Evolutionary conservation across 208 protist species (phyloP).

Genomic region (Angomonas ambiguus): DNA sequence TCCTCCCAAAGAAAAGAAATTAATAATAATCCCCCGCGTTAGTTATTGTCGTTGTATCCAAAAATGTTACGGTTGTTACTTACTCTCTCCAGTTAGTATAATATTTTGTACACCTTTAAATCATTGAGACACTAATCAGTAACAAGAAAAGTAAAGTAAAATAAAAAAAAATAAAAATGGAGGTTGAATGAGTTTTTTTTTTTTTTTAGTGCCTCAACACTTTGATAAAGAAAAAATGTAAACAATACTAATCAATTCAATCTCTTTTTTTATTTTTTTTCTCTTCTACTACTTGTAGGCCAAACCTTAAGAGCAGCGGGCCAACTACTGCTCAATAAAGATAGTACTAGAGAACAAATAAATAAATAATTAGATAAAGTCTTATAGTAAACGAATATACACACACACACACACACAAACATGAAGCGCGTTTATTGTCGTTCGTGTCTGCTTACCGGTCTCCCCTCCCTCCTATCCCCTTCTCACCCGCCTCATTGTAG

Average conservation of each 20-base stretch:
- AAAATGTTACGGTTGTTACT: not conserved
- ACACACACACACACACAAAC: too few species aligned
- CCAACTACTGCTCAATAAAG: too few species aligned
- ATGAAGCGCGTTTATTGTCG: not conserved
- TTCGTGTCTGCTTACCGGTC: too few species aligned
- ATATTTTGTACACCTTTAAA: not conserved
- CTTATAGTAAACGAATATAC: too few species aligned
- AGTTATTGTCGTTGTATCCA: not conserved
- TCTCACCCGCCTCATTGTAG: too few species aligned
- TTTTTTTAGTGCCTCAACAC: not conserved
- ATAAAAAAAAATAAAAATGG: not conserved
- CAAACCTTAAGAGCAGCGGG: too few species aligned
- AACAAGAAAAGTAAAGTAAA: not conserved
- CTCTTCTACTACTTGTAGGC: not conserved
- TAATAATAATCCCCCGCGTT: not conserved
- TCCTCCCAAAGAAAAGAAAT: not conserved
- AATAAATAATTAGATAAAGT: not conserved
- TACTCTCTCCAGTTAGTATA: not conserved
- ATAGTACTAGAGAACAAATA: not conserved
- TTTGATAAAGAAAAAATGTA: not conserved
- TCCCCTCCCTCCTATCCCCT: too few species aligned
- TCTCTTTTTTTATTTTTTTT: conserved; percentile 14
- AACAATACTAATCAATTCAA: not conserved
- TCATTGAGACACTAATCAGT: not conserved
- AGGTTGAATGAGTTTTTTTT: not conserved